These are phyloP conservation scores for Tephrocybe sp. DNA, from an alignment of 768 basidiomycete genomes.

Conservation along the genomic window DNA sequence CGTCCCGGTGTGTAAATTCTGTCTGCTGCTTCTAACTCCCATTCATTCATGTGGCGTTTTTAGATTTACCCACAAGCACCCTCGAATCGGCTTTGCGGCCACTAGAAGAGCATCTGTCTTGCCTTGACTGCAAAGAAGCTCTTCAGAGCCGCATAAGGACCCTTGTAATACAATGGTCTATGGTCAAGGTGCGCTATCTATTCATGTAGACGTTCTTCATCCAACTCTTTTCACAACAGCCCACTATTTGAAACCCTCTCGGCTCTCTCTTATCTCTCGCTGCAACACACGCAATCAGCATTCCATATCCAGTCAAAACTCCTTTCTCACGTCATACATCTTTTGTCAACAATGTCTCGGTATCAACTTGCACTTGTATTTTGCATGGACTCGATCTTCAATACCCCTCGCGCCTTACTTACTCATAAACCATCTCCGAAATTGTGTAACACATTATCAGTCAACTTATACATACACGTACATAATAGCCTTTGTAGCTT, in stretches of 20 bases:
- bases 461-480: slow-evolving; percentile 3
- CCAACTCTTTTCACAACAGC: background rate
- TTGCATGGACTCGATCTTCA: too few species aligned
- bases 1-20: slow-evolving; percentile 54
- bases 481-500: slow-evolving; percentile 1
- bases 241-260: slow-evolving; percentile 49
- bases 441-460: background rate
- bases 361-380: too few species aligned
- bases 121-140: slow-evolving; percentile 62
- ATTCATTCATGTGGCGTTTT: slow-evolving; percentile 14
- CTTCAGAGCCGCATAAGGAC: slow-evolving; percentile 66
- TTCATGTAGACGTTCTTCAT: too few species aligned
- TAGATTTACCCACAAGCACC: slow-evolving; percentile 69
- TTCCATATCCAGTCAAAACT: background rate
- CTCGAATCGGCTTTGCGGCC: slow-evolving; percentile 75
- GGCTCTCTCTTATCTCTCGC: too few species aligned
- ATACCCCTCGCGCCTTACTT: background rate
- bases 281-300: too few species aligned
- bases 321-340: background rate
- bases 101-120: slow-evolving; percentile 63
- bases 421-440: background rate
- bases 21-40: background rate
- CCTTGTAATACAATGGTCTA: slow-evolving; percentile 73
- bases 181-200: slow-evolving; percentile 57
- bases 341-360: too few species aligned